Base-by-base conservation (phyloP, 805 yeast genomes). In the Lipomyces chichibuensis region DNA sequence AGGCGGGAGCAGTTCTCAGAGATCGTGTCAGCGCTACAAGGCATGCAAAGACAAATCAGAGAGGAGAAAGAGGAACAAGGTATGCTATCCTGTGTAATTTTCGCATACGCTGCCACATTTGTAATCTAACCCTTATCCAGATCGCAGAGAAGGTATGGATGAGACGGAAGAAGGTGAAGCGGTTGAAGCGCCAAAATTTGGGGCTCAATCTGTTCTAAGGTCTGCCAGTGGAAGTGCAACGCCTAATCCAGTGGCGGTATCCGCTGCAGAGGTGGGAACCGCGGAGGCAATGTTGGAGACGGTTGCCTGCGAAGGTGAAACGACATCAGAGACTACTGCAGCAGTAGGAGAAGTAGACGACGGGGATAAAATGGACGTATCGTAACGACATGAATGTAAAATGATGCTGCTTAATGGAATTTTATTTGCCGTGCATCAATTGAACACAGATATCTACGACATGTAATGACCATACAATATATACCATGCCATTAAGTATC, bases 1-100 rank as follows among this genome's bases (percentile, higher is more conserved):
- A 67, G 75, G 8, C 62, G 69, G 43, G 69, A 54, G 20, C 69
- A 71, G 62, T 75, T 75, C 52, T 69, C 58, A 6, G 69, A 66
- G 43, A 63, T 75, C 32, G 54, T 71, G 33, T 68, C 68, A 7
- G 70, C 71, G 14, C 49, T 76, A 29, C 70, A 69, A 29, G 63
- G 61, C 13, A 63, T 69, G 70, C 66, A 63, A 46, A 35, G 55
- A 2, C 66, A 66, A 59, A 75, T 73, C 60, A 56, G 66, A 49
- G 64, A 59, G 32, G 74, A 73, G 33, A 65, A 72, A 39, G 65
- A 71, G 29, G 72, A 60, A 33, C 69, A 62, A 32, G 62, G 62
- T 59, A 29, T 17, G 46, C 29, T 20, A 46, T 14, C 6, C 9
- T 37, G 25, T 29, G 25, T 20, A 17, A 13, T 43, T 46, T 43